Evolutionary conservation across 2,329 filamentous ascomycete species (phyloP).

Genomic region (Xylaria sp.): DNA sequence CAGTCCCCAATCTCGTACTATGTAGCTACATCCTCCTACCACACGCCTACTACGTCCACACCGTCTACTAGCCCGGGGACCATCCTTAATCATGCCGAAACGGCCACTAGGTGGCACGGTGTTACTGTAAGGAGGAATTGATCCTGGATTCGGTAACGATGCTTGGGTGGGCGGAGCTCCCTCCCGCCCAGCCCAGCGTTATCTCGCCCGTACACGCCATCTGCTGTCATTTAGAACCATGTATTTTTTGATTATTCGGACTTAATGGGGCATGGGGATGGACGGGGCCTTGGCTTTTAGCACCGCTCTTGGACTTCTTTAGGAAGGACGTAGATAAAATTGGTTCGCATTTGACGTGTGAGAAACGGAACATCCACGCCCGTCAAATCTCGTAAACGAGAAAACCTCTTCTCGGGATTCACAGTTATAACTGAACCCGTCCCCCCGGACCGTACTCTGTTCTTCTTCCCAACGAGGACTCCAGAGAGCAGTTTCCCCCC

Average conservation of each 20-base stretch:
- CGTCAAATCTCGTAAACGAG: not conserved
- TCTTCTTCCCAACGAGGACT: not conserved
- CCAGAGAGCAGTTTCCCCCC: too few relatives aligned
- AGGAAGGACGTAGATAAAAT: not conserved
- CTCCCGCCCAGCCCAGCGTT: too few relatives aligned
- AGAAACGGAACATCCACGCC: not conserved
- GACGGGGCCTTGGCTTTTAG: too few relatives aligned
- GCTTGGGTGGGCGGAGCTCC: too few relatives aligned
- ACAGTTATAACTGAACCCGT: not conserved
- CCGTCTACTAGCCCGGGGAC: not conserved
- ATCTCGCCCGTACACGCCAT: too few relatives aligned
- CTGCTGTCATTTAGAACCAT: not conserved
- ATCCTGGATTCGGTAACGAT: not conserved
- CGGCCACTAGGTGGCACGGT: not conserved
- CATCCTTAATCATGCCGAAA: not conserved
- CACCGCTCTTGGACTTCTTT: not conserved
- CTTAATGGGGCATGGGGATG: not conserved
- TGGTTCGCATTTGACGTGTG: not conserved
- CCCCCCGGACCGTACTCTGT: not conserved
- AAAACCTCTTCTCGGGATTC: not conserved
- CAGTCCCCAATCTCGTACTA: too few relatives aligned
- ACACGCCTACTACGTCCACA: not conserved
- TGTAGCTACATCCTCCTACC: not conserved
- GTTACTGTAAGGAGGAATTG: not conserved
- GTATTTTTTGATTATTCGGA: not conserved